Conservation (phyloP, 306 rosid genomes). For the Lagenaria siceraria region DNA sequence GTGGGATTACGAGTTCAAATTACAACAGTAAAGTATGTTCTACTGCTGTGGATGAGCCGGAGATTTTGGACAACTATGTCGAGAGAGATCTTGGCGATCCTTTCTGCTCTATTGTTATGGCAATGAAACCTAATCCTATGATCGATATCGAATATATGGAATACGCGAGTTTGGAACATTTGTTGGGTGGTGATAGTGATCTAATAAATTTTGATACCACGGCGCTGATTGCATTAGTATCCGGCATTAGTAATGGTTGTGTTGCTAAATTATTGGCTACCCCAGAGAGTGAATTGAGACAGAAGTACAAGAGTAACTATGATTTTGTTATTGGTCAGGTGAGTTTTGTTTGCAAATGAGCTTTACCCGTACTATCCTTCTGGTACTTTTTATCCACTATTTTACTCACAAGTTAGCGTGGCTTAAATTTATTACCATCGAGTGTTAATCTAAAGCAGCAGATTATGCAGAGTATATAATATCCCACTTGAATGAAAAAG, state of each 20-base stretch:
- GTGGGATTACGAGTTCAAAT: conserved; percentile 11
- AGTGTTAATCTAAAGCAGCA: not conserved
- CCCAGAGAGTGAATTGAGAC: conserved; percentile 63
- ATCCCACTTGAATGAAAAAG: not conserved
- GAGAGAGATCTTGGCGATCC: conserved; percentile 21
- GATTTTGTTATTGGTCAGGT: conserved; percentile 84
- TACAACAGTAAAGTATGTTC: conserved; percentile 12
- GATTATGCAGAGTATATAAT: not conserved
- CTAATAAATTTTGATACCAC: conserved; percentile 79
- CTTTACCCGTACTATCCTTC: not conserved
- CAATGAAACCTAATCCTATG: conserved; percentile 25
- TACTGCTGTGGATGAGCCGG: conserved; percentile 15
- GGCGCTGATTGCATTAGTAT: conserved; percentile 73
- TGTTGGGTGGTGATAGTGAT: conserved; percentile 25
- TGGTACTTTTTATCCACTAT: not conserved
- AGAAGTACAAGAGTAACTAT: conserved; percentile 70
- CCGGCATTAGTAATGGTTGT: conserved; percentile 80
- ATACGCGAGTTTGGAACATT: conserved; percentile 1
- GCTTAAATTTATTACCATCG: not conserved
- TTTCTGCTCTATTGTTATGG: conserved; percentile 30
- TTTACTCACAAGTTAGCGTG: not conserved
- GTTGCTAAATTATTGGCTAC: conserved; percentile 52
- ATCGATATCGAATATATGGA: conserved; percentile 9
- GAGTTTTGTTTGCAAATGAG: conserved; percentile 16
- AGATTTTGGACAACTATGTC: conserved; percentile 5